Base-by-base conservation (phyloP, 371 early-diverging fungal species). In the Dinochytrium kinnereticum region DNA sequence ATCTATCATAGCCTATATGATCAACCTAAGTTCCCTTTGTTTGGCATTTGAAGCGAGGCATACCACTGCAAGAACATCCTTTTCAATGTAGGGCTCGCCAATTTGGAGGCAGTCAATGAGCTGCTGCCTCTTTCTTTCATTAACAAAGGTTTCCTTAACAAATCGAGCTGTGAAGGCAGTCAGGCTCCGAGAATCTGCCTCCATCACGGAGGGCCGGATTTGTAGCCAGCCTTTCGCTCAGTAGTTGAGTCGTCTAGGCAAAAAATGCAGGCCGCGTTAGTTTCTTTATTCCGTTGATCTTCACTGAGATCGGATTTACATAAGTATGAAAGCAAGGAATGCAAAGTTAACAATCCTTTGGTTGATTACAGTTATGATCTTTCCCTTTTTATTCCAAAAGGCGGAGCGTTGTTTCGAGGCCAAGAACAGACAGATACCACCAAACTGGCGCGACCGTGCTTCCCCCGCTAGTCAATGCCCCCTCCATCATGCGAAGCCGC, bases 1-100 rank as follows among this genome's bases (percentile, higher is more conserved):
- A 66, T 66, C 67, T 7, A 66, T 40, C 17, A 66, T 40, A 64
- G 64, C 64, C 55, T 53, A n/a, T 24, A n/a, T 53, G 5, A n/a
- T 15, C 5, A 13, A 26, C 5, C 13, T 53, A 53, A 26, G 26
- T 53, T 26, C 5, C n/a, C 55, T 53, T 53, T 26, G 55, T 24
- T 13, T 10, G 49, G 10, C 49, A 21, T 44, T 44, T 44, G 49
- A 10, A n/a, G n/a, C 44, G 19, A 44, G 19, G 55, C 55, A 21
- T 26, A 53, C 55, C 55, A 53, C 55, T 15, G 55, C 55, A 13
- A 53, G 13, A 13, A 53, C 5, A 5, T 53, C 55, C 55, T 53
- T 53, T 53, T 53, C 55, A 15, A 53, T 26, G 26, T 21, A 53
- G 17, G 55, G 24, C 26, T 26, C 26, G 5, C 55, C 55, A 13